These are phyloP conservation scores for Saitozyma podzolica DNA, from an alignment of 768 basidiomycete genomes.

Conservation along the genomic window DNA sequence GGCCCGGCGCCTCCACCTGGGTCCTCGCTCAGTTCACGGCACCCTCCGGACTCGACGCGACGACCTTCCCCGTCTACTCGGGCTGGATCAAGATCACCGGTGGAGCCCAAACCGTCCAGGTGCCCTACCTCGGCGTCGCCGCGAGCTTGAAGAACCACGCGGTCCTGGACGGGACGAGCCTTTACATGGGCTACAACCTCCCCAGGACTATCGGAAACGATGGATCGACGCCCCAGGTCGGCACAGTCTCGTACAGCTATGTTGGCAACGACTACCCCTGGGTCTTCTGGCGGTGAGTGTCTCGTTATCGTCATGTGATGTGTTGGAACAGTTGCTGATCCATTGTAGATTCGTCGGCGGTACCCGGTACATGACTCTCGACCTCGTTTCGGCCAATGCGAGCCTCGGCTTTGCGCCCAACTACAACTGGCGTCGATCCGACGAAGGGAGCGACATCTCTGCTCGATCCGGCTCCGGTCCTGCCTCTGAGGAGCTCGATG, in stretches of 20 bases:
- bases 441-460: neutral
- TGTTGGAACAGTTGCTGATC: too few species aligned
- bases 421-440: slow-evolving; percentile 17
- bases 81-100: slow-evolving; percentile 58
- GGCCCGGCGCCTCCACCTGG: slow-evolving; percentile 32
- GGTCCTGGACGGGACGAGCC: slow-evolving; percentile 37
- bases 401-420: slow-evolving; percentile 44
- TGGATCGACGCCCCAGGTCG: neutral
- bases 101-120: slow-evolving; percentile 25
- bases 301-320: neutral
- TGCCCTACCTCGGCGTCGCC: slow-evolving; percentile 52
- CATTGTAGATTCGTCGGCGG: slow-evolving; percentile 5
- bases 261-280: neutral
- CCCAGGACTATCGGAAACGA: neutral
- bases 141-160: slow-evolving; percentile 47
- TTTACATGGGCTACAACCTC: neutral
- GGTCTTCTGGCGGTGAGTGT: neutral
- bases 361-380: slow-evolving; percentile 21
- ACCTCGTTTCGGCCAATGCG: slow-evolving; percentile 41
- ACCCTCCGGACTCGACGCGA: slow-evolving; percentile 55
- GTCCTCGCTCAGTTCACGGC: slow-evolving; percentile 58
- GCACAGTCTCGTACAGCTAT: neutral
- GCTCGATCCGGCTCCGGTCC: too few species aligned
- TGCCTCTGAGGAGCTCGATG: neutral
- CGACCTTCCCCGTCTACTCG: slow-evolving; percentile 63